phyloP scores from a whole-genome alignment of 345 rosid genomes.

The Eucalyptus albens region DNA sequence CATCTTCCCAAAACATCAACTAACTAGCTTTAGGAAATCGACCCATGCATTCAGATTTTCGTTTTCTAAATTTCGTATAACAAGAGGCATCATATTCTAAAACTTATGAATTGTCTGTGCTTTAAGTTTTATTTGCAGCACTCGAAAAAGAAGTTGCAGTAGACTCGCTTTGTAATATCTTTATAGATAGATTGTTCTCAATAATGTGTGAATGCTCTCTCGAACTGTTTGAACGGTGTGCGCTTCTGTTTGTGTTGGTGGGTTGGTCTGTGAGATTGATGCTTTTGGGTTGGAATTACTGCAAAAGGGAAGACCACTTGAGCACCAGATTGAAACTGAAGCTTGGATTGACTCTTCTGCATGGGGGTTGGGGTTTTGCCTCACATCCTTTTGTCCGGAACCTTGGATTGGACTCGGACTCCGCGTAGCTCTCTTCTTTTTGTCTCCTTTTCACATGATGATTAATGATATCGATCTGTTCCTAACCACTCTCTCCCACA shows the following conservation, averaged over 20 bases:
- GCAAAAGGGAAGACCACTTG: neutral
- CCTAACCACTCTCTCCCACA: neutral
- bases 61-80: neutral
- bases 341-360: neutral
- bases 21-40: neutral
- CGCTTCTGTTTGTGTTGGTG: neutral
- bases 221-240: neutral
- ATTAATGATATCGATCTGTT: neutral
- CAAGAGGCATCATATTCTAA: neutral
- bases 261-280: neutral
- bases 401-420: neutral
- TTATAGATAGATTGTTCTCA: neutral
- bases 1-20: neutral
- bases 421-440: neutral
- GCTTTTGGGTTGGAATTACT: neutral
- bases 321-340: neutral
- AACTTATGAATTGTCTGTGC: neutral
- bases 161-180: neutral
- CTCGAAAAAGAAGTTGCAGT: neutral
- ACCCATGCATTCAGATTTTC: neutral
- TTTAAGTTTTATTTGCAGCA: neutral
- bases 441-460: neutral
- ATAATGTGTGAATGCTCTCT: neutral
- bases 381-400: neutral
- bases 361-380: neutral